A percentile compares a stretch with the other conserved stretches of the same genome.
These are phyloP conservation scores for Coniochaeta pulveracea DNA, from an alignment of 2,329 filamentous ascomycete species.

Conservation along the genomic window DNA sequence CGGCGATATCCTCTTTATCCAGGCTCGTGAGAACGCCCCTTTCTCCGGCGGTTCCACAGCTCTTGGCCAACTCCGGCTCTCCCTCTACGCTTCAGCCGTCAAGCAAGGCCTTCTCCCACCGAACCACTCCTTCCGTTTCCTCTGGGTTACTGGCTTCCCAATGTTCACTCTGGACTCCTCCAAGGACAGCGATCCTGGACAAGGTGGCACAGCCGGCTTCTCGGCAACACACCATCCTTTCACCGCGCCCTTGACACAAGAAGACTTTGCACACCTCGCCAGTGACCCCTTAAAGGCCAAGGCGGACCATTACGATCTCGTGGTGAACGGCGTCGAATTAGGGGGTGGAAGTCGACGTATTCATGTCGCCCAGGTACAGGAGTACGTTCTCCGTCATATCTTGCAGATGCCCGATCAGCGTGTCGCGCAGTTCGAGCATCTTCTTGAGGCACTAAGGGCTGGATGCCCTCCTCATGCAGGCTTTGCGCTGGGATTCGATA, in stretches of 20 bases:
- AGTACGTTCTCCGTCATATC: conserved; percentile 73
- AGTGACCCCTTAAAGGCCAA: conserved; percentile 59
- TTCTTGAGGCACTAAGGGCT: conserved; percentile 69
- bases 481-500: conserved; percentile 85
- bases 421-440: conserved; percentile 71
- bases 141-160: conserved; percentile 86
- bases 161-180: conserved; percentile 70
- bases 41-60: conserved; percentile 61
- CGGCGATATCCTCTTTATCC: conserved; percentile 72
- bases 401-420: conserved; percentile 64
- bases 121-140: conserved; percentile 48
- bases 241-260: conserved; percentile 65
- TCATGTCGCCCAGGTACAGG: conserved; percentile 71
- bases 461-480: conserved; percentile 94
- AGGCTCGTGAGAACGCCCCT: conserved; percentile 58
- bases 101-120: conserved; percentile 43
- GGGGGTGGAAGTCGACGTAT: conserved; percentile 91
- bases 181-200: conserved; percentile 50
- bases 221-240: conserved; percentile 92
- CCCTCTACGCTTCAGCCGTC: conserved; percentile 59
- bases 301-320: conserved; percentile 91
- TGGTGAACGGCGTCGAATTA: conserved; percentile 89
- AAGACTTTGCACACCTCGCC: conserved; percentile 64
- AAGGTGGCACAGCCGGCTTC: conserved; percentile 72
- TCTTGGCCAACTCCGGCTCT: conserved; percentile 61